Percentiles rank a stretch among this genome's conserved stretches.
Conservation (phyloP, 202 grass and related monocot genomes). For the Musa balbisiana region DNA sequence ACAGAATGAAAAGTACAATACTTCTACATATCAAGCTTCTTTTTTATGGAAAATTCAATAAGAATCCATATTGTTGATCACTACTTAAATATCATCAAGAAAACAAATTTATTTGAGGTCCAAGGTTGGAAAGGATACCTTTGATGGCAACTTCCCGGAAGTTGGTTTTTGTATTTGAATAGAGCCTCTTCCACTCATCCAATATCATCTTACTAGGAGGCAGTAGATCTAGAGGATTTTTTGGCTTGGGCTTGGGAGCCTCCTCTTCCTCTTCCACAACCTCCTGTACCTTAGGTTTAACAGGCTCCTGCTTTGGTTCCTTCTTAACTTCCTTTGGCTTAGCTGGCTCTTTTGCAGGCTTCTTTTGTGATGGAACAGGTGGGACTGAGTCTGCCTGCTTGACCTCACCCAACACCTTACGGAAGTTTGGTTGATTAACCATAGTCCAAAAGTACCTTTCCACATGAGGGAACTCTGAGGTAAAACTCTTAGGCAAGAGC, state of each 20-base stretch:
- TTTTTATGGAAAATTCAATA: too few species aligned
- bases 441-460: slow-evolving; percentile 90
- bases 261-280: slow-evolving; percentile 49
- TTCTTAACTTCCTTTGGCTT: slow-evolving; percentile 59
- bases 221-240: slow-evolving; percentile 84
- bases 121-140: slow-evolving; percentile 29
- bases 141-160: slow-evolving; percentile 88
- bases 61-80: too few species aligned
- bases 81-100: too few species aligned
- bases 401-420: slow-evolving; percentile 49
- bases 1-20: too few species aligned
- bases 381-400: slow-evolving; percentile 62
- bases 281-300: slow-evolving; percentile 47
- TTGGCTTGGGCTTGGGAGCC: slow-evolving; percentile 69
- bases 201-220: slow-evolving; percentile 87
- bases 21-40: too few species aligned
- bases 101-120: not conserved
- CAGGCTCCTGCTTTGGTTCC: slow-evolving; percentile 37
- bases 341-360: slow-evolving; percentile 43
- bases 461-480: slow-evolving; percentile 63
- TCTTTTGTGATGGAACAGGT: slow-evolving; percentile 38
- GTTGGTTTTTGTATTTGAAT: slow-evolving; percentile 91
- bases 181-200: slow-evolving; percentile 88
- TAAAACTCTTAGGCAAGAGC: slow-evolving; percentile 61
- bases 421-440: slow-evolving; percentile 70